Base-by-base conservation (phyloP, 1,139 yeast species). In the Protomyces inouyei region DNA sequence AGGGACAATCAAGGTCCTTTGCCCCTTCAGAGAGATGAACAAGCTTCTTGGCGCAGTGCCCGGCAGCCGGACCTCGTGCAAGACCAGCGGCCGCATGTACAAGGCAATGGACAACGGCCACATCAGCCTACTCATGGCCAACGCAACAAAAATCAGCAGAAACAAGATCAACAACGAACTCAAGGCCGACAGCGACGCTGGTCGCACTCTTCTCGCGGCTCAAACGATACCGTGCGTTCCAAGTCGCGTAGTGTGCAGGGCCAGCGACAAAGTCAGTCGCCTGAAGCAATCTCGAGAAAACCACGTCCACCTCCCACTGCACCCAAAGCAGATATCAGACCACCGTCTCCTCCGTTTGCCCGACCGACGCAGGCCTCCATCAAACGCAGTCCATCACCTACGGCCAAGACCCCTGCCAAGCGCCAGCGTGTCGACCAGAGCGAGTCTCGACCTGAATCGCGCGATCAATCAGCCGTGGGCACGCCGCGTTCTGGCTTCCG, bases 211-310 rank as follows among this genome's bases (percentile, higher is more conserved):
- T 38, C 43, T 14, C 43, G 16, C 16, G 43, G 43, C 14, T 38
- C 43, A 14, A 28, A 28, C 32, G 32, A 28, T 28, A 28, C 32
- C 32, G 32, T 28, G 32, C 32, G 32, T 28, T 25, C 46, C 38
- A 55, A 43, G 23, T 14, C 32, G 28, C 52, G 32, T 4, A 28
- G 32, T 28, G 8, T 28, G 12, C 60, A 55, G 23, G 57, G 45
- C 12, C 57, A 54, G 35, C 32, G 25, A 6, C 57, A 54, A 23
- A 38, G 38, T 23, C 57, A 40, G 12, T 38, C 57, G 3, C 57
- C 57, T 12, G 57, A 54, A 38, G 38, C 48, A 2, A 37, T 54
- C 32, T 28, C 32, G 32, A 28, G 32, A 28, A 28, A 28, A 28
- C 32, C 32, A 28, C 32, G 9, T 16, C 48, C 8, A 37, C 57